Base-by-base conservation (phyloP, 1,139 yeast genomes). In the Diutina pseudorugosa region DNA sequence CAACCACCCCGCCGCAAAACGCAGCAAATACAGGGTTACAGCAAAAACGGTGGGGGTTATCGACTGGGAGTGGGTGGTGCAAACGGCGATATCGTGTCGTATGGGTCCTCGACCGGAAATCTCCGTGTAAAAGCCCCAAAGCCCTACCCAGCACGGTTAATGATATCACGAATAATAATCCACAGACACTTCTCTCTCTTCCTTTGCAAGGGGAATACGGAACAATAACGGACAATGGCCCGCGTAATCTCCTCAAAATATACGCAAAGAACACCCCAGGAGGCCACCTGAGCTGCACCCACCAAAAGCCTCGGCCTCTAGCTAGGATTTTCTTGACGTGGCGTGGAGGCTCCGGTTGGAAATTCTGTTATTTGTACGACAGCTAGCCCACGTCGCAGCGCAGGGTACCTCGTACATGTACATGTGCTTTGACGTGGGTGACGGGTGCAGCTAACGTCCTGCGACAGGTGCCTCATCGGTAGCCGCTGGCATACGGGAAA, bases 51-150 rank as follows among this genome's bases (percentile, higher is more conserved):
- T 67, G 19, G 66, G 66, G 8, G 53, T 75, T 1, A 67, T 80
- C 7, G 70, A 77, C 58, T 83, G 88, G 83, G 91, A 85, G 62
- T 84, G 91, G 91, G 70, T 83, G 1, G 87, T 84, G 1, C 91
- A 85, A 58, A 79, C 88, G 59, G 74, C 83, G 9, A 82, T 84
- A 8, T n/a, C 42, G 20, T 1, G 19, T n/a, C 18, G 42, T 6
- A 40, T 40, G 20, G 42, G 42, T 4, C 42, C 36, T 11, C n/a
- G 36, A 5, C 8, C 36, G 36, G 36, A 30, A 30, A 30, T 30
- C 11, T 12, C 36, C 36, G 36, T 30, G n/a, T 30, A 27, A 27
- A 27, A 9, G 7, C 30, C 9, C 2, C 30, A 27, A 12, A 27
- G 11, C 11, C 30, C 30, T 27, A 27, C 30, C n/a, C n/a, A 23